Percentiles rank a stretch among this genome's conserved stretches.
phyloP scores from a whole-genome alignment of 2,329 filamentous ascomycete species.

The Alternaria metachromatica region DNA sequence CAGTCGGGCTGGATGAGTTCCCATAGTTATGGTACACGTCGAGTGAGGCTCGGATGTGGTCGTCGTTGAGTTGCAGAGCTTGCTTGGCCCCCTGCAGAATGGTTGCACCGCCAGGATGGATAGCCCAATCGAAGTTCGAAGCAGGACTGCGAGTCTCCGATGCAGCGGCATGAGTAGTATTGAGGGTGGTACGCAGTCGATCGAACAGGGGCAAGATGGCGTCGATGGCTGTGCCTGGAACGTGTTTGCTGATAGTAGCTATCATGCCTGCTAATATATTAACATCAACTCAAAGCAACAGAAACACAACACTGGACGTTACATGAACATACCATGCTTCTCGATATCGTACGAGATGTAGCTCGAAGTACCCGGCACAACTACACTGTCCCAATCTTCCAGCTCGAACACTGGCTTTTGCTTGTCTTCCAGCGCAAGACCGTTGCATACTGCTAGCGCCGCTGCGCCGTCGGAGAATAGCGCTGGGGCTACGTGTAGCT shows the following conservation, averaged over 20 bases:
- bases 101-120: conserved; percentile 73
- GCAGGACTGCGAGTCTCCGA: conserved; percentile 49
- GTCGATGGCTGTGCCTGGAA: conserved; percentile 22
- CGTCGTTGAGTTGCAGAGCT: conserved; percentile 63
- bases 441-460: conserved; percentile 69
- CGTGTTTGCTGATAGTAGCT: conserved; percentile 30
- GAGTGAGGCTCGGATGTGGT: conserved; percentile 74
- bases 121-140: conserved; percentile 73
- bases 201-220: conserved; percentile 37
- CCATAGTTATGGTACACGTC: conserved; percentile 72
- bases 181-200: conserved; percentile 32
- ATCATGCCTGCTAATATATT: conserved; percentile 21
- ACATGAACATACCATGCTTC: conserved; percentile 58
- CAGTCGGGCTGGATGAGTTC: conserved; percentile 71
- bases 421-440: conserved; percentile 55
- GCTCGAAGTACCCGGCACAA: conserved; percentile 66
- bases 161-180: conserved; percentile 28
- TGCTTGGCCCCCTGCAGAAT: conserved; percentile 70
- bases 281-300: not conserved
- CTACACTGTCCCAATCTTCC: conserved; percentile 69
- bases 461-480: conserved; percentile 77
- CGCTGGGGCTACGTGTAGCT: conserved; percentile 69
- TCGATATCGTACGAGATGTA: conserved; percentile 72
- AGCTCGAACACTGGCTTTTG: conserved; percentile 61
- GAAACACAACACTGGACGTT: not conserved